Conservation (phyloP, 768 basidiomycete genomes). For the Mycena latifolia region DNA sequence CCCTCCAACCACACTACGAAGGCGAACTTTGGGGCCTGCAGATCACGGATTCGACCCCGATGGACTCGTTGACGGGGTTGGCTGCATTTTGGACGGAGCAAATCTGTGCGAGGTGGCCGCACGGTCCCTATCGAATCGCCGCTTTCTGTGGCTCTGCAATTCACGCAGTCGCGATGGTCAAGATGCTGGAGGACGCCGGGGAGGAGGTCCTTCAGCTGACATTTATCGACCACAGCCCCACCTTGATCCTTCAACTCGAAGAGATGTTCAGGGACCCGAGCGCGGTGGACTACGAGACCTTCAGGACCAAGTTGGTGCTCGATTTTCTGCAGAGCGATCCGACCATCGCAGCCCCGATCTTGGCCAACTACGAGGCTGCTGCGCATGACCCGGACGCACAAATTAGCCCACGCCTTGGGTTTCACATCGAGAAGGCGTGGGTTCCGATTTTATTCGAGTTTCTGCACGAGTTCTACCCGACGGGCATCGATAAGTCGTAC, state of each 20-base stretch:
- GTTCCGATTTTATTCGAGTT: constrained; percentile 19
- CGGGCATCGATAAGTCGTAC: neutral
- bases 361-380: constrained; percentile 31
- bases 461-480: constrained; percentile 16
- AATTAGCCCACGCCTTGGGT: constrained; percentile 10
- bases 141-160: constrained; percentile 24
- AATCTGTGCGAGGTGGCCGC: constrained; percentile 23
- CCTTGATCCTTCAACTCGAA: constrained; percentile 2
- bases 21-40: constrained; percentile 31
- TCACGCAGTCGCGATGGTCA: constrained; percentile 19
- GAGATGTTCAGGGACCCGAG: constrained; percentile 13
- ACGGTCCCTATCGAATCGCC: constrained; percentile 34
- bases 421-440: constrained; percentile 15
- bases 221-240: constrained; percentile 30
- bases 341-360: constrained; percentile 9
- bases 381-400: constrained; percentile 10
- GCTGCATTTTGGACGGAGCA: constrained; percentile 26
- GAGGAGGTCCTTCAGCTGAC: constrained; percentile 29
- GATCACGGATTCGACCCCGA: constrained; percentile 30
- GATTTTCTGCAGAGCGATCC: constrained; percentile 26
- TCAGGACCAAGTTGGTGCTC: constrained; percentile 13
- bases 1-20: constrained; percentile 20
- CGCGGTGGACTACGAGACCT: constrained; percentile 21
- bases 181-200: constrained; percentile 31
- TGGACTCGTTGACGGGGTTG: constrained; percentile 19